Conservation (phyloP, 176 grass and related monocot species). For the Eremochloa ophiuroides region DNA sequence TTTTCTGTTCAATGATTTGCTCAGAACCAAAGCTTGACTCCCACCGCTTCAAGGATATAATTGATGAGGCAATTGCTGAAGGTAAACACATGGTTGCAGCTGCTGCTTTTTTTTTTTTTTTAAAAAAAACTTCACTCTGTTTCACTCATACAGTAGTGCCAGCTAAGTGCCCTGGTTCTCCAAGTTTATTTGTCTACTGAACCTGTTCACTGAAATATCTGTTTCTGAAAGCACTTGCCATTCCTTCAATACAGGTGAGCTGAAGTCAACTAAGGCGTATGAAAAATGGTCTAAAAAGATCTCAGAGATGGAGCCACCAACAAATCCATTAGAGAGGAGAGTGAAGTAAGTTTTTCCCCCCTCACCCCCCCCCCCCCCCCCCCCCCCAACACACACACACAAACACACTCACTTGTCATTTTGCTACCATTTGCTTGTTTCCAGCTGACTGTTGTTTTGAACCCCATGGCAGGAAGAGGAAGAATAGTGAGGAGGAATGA, state of each 20-base stretch:
- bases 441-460: background rate
- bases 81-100: constrained; percentile 31
- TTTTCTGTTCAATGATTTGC: constrained; percentile 95
- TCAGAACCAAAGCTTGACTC: constrained; percentile 93
- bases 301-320: constrained; percentile 76
- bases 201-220: constrained; percentile 2
- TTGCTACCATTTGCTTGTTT: background rate
- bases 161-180: background rate
- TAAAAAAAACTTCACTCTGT: background rate
- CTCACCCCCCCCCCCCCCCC: too few species aligned
- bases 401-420: background rate
- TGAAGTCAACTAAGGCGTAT: constrained; percentile 71
- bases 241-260: constrained; percentile 49
- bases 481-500: constrained; percentile 49
- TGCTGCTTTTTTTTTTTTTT: background rate
- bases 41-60: constrained; percentile 91
- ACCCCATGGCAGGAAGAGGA: constrained; percentile 43
- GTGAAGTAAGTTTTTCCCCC: constrained; percentile 55
- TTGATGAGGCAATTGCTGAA: constrained; percentile 90
- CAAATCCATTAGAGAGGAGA: constrained; percentile 72
- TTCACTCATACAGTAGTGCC: background rate
- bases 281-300: constrained; percentile 84
- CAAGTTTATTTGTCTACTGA: background rate
- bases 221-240: background rate
- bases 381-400: background rate